Evolutionary conservation across 1,284 basidiomycete genomes (phyloP), one percentile per base, ranked within the genome.

Genomic region (Leccinum insigne): DNA sequence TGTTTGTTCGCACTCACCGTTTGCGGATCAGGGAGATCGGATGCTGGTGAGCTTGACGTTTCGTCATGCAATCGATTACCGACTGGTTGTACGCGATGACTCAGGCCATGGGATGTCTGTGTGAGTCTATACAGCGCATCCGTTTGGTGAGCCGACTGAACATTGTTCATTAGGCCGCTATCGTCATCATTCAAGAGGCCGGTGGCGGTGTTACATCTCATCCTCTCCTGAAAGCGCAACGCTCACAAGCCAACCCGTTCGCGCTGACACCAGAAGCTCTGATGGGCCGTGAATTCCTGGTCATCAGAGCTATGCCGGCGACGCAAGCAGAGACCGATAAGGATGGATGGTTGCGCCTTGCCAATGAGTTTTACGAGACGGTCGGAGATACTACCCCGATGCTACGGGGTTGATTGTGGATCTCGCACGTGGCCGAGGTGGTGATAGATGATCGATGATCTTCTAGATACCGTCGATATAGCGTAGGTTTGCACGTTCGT

Each of bases 141-240:
- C 52, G 8, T 18, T 5, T 18, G 38, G 16, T 18, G 8, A 58
- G 14, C 18, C 18, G 47, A 59, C 29, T 60, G 61, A 66, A 38
- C 8, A 0, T 0, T 4, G 49, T n/a, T 13, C 14, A 72, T 2
- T 75, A 89, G 81, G 90, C 96, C 47, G 58, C 95, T 0, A 89
- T 94, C 52, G 89, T 96, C 67, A 95, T 99, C 71, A 92, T 94
- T 1, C 85, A 93, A 71, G 96, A 98, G 77, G 93, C 96, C 1
- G 95, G 95, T 9, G 89, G 92, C 14, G 79, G 90, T 40, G 87
- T 93, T 10, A 90, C 89, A 32, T 86, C 86, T 13, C 87, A 88
- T 65, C 77, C 79, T 6, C 80, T 81, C 71, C 85, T 78, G 75
- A 78, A 13, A 79, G 82, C 70, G 79, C 84, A 77, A 56, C 8